Percentiles rank a stretch among this genome's conserved stretches.
Conservation (phyloP, 306 rosid species). For the Oxytropis ochrocephala region DNA sequence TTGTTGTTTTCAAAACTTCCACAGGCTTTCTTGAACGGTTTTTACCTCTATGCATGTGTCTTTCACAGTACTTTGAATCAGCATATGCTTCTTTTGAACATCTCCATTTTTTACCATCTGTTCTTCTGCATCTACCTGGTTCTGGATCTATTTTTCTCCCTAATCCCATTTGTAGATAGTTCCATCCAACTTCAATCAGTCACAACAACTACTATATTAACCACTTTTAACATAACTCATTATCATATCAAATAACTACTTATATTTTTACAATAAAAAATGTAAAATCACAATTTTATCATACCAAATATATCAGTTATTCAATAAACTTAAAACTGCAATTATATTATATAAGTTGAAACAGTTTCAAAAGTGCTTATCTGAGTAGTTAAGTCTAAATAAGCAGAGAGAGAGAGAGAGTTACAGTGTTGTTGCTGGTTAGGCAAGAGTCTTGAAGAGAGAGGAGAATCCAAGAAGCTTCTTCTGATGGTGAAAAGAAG, state of each 20-base stretch:
- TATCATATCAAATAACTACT: too few relatives aligned
- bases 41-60: conserved; percentile 96
- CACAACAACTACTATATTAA: too few relatives aligned
- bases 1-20: conserved; percentile 66
- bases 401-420: neutral
- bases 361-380: too few relatives aligned
- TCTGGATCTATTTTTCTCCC: conserved; percentile 90
- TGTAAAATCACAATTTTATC: too few relatives aligned
- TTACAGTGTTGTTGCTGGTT: conserved; percentile 61
- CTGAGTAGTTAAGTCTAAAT: too few relatives aligned
- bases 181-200: conserved; percentile 87
- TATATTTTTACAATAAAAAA: too few relatives aligned
- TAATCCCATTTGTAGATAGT: conserved; percentile 69
- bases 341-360: too few relatives aligned
- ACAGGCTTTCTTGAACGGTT: conserved; percentile 99
- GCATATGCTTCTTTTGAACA: conserved; percentile 86
- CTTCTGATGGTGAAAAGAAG: conserved; percentile 63
- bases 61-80: conserved; percentile 90
- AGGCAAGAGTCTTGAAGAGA: conserved; percentile 48
- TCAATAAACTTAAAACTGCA: too few relatives aligned
- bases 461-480: conserved; percentile 48
- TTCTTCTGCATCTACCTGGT: conserved; percentile 93
- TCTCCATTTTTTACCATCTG: conserved; percentile 95
- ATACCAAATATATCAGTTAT: too few relatives aligned
- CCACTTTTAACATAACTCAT: too few relatives aligned